Evolutionary conservation across 2,329 filamentous ascomycete genomes (phyloP).

Genomic region (Bipolaris victoriae): DNA sequence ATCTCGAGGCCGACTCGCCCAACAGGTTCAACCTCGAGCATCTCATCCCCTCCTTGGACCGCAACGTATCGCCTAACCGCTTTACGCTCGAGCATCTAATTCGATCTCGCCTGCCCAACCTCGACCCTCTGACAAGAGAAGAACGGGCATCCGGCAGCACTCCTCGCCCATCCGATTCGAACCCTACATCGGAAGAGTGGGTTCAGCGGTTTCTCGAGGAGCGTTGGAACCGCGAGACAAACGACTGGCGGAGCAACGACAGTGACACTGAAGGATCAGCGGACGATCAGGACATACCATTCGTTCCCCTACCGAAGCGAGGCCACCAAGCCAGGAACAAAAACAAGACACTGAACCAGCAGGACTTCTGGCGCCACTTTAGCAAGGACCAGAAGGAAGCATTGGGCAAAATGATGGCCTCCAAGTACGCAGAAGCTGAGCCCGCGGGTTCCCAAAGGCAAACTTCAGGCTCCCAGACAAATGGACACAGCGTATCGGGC

Average conservation of each 20-base stretch:
- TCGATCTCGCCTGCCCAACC: conserved; percentile 43
- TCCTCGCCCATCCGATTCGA: conserved; percentile 33
- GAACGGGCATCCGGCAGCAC: conserved; percentile 29
- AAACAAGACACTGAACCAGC: conserved; percentile 58
- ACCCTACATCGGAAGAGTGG: conserved; percentile 76
- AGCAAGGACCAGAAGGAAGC: conserved; percentile 47
- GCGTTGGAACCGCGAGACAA: conserved; percentile 70
- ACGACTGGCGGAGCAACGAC: conserved; percentile 79
- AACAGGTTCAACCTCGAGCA: conserved; percentile 49
- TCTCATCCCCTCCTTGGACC: conserved; percentile 44
- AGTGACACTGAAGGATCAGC: conserved; percentile 63
- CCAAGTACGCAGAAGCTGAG: conserved; percentile 47
- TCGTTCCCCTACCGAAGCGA: conserved; percentile 34
- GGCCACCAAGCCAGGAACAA: conserved; percentile 52
- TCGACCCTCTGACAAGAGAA: conserved; percentile 37
- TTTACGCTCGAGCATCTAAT: conserved; percentile 50
- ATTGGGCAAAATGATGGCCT: conserved; percentile 50
- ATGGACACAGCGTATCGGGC: conserved; percentile 26
- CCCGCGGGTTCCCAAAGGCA: conserved; percentile 44
- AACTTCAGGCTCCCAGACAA: conserved; percentile 26
- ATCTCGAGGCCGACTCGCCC: conserved; percentile 41
- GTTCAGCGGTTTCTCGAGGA: conserved; percentile 82
- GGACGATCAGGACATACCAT: conserved; percentile 20
- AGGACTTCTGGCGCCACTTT: conserved; percentile 56
- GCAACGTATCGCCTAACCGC: conserved; percentile 42